These are phyloP conservation scores for Proteromonas lacertae DNA, from an alignment of 352 stramenopile genomes.

Conservation along the genomic window DNA sequence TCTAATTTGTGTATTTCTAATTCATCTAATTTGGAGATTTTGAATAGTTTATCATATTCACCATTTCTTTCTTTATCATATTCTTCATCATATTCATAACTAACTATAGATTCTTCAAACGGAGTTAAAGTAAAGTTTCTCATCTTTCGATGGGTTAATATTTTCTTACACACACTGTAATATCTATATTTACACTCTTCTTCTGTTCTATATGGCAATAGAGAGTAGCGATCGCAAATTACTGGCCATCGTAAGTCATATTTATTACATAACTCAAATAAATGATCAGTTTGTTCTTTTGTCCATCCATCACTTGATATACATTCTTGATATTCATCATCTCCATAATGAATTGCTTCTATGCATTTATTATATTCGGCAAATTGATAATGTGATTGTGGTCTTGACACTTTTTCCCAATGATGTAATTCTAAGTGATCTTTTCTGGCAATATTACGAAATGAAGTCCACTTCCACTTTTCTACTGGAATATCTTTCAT, in stretches of 20 bases:
- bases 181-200: background rate
- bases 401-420: conserved; percentile 14
- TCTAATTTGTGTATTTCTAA: too few species aligned
- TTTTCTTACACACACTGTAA: too few species aligned
- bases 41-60: too few species aligned
- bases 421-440: background rate
- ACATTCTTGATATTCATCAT: conserved; percentile 16
- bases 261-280: conserved; percentile 18
- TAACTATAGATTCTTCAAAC: too few species aligned
- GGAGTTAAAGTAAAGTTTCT: too few species aligned
- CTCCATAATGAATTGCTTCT: conserved; percentile 17
- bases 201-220: background rate
- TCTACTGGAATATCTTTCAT: too few species aligned
- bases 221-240: conserved; percentile 13
- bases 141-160: too few species aligned
- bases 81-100: too few species aligned
- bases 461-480: too few species aligned
- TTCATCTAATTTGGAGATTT: too few species aligned
- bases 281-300: conserved; percentile 26
- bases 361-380: conserved; percentile 26
- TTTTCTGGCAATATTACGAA: too few species aligned
- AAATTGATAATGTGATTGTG: conserved; percentile 30
- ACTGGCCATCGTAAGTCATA: conserved; percentile 32
- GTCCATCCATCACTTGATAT: conserved; percentile 15
- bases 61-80: too few species aligned